phyloP scores from a whole-genome alignment of 108 stramenopile species.

The Cyclotella sp. region DNA sequence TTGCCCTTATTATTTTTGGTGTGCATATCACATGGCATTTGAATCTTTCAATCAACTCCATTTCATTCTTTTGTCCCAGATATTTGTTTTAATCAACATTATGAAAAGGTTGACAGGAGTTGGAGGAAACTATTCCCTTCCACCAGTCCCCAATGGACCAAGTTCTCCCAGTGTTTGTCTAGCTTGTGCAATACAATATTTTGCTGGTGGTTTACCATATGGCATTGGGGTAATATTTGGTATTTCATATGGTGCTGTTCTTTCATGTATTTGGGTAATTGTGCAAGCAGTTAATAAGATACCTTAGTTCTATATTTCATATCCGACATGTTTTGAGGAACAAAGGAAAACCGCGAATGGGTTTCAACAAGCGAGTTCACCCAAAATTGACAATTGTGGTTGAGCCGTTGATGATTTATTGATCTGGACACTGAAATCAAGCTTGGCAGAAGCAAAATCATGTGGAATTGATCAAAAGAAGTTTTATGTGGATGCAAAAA shows the following conservation, averaged over 20 bases:
- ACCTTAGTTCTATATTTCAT: slow-evolving; percentile 18
- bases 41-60: no score
- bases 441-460: slow-evolving; percentile 11
- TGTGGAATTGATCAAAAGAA: slow-evolving; percentile 25
- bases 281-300: slow-evolving; percentile 20
- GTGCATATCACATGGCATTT: no score
- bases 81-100: no score
- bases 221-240: slow-evolving; percentile 25
- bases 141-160: slow-evolving; percentile 28
- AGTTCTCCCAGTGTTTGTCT: slow-evolving; percentile 11
- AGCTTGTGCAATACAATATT: slow-evolving; percentile 30
- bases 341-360: slow-evolving; percentile 34
- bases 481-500: slow-evolving; percentile 45
- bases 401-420: slow-evolving; percentile 53
- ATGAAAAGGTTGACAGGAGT: no score
- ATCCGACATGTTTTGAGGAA: slow-evolving; percentile 22
- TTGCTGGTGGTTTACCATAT: slow-evolving; percentile 34
- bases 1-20: no score
- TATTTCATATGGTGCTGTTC: slow-evolving; percentile 12
- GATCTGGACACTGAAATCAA: slow-evolving; percentile 41
- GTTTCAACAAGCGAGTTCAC: slow-evolving; percentile 26
- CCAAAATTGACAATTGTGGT: slow-evolving; percentile 32
- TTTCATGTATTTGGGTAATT: slow-evolving; percentile 13
- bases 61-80: no score
- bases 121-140: slow-evolving; percentile 7